These are phyloP conservation scores for Leucosporidium yakuticum DNA, from an alignment of 768 basidiomycete species.

Conservation along the genomic window DNA sequence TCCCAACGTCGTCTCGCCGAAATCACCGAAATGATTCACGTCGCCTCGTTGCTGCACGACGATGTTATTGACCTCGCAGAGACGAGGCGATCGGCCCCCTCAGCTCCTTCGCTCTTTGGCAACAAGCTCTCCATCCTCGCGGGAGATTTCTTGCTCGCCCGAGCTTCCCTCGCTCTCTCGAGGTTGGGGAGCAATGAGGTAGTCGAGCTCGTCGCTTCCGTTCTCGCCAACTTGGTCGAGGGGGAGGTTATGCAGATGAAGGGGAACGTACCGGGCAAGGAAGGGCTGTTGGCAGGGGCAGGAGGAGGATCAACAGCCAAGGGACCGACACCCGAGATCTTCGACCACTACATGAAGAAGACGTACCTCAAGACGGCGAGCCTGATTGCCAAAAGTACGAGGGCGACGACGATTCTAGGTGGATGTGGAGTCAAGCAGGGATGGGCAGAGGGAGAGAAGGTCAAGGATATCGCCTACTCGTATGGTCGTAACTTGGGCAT, in stretches of 20 bases:
- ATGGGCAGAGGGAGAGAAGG: slow-evolving; percentile 59
- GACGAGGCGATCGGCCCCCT: slow-evolving; percentile 62
- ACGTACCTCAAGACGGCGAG: slow-evolving; percentile 90
- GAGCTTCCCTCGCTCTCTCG: slow-evolving; percentile 78
- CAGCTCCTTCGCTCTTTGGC: slow-evolving; percentile 70
- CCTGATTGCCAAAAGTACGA: slow-evolving; percentile 78
- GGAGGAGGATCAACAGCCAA: too few species aligned
- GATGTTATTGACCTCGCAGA: slow-evolving; percentile 72
- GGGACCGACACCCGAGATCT: slow-evolving; percentile 44
- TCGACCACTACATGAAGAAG: slow-evolving; percentile 71
- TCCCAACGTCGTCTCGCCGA: slow-evolving; percentile 88
- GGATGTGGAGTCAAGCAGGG: slow-evolving; percentile 52
- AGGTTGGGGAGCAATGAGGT: slow-evolving; percentile 81
- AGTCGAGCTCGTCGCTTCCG: slow-evolving; percentile 83
- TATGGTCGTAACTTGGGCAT: slow-evolving; percentile 87
- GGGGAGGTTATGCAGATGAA: slow-evolving; percentile 78
- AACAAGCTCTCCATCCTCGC: slow-evolving; percentile 92
- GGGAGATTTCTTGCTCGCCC: slow-evolving; percentile 90
- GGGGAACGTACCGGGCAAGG: slow-evolving; percentile 43
- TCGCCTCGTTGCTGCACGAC: slow-evolving; percentile 88
- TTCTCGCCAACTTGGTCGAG: slow-evolving; percentile 93
- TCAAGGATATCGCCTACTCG: slow-evolving; percentile 84
- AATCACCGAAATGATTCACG: slow-evolving; percentile 96
- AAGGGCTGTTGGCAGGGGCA: background rate
- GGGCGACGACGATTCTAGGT: slow-evolving; percentile 80